Evolutionary conservation across 306 rosid genomes (phyloP).

Genomic region (Rosa chinensis): DNA sequence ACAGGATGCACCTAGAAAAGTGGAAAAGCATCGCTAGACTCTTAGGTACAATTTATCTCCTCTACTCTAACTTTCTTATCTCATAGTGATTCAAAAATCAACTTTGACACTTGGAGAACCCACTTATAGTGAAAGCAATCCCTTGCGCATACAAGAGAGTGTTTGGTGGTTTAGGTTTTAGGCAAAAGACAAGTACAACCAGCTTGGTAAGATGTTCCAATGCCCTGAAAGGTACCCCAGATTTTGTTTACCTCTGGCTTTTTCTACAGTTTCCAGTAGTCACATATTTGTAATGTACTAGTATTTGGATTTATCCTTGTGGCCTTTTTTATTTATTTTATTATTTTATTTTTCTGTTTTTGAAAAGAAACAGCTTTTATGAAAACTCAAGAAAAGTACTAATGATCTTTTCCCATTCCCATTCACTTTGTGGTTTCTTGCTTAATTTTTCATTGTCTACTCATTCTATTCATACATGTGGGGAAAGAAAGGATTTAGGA

Average conservation of each 20-base stretch:
- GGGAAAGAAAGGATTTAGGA: background rate
- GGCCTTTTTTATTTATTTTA: background rate
- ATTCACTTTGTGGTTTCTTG: background rate
- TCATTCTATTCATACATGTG: background rate
- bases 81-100: background rate
- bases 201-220: background rate
- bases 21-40: background rate
- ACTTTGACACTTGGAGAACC: background rate
- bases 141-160: background rate
- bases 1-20: background rate
- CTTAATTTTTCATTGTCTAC: background rate
- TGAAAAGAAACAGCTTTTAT: background rate
- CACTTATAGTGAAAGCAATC: background rate
- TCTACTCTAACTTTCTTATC: background rate
- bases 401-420: background rate
- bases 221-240: background rate
- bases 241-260: background rate
- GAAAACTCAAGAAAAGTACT: background rate
- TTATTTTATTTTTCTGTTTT: background rate
- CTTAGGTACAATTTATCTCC: background rate
- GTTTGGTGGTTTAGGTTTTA: background rate
- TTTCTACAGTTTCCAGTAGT: background rate
- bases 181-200: background rate
- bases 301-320: background rate
- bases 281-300: background rate